Evolutionary conservation across 2,329 filamentous ascomycete species (phyloP), one percentile per base, ranked within the genome.

Genomic region (Pyricularia pennisetigena): DNA sequence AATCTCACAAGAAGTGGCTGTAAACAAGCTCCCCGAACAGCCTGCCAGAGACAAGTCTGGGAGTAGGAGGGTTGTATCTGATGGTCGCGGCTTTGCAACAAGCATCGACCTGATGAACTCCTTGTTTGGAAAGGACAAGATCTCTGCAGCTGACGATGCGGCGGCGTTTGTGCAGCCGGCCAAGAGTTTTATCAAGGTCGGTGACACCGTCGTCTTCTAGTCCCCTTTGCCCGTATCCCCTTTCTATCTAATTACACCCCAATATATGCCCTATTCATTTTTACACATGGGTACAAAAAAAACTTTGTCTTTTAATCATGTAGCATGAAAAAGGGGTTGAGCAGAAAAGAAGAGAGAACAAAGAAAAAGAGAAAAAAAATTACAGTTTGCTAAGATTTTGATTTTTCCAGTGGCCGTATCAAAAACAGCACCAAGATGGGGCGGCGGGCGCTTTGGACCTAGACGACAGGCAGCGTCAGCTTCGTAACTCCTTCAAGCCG

Each of bases 71-170:
- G 71, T 75, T 29, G 74, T 78, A 23, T 70, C 78, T 57, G 84
- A 86, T 72, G 82, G 85, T 68, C 86, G 87, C 71, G 89, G 90
- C 0, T 94, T 97, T 78, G 86, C 88, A 24, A 97, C 91, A 24
- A 94, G 91, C 75, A 97, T 98, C 79, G 95, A 97, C 81, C 82
- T 97, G 76, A 97, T 97, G 93, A 94, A 97, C 76, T 97, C 93
- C 65, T 82, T 97, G 68, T 97, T 96, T 79, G 90, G 91, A 77
- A 87, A 90, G 78, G 84, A 88, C 71, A 88, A 86, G 80, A 83
- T 82, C 67, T 83, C 83, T 71, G 79, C 80, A 67, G 68, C 83
- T 85, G 74, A 82, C 81, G 71, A 79, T 16, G 29, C 16, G n/a
- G 28, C 29, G 54, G 66, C 57, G 23, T 49, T 64, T n/a, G 59